A percentile compares a stretch with the other conserved stretches of the same genome.
Conservation (phyloP, 495 filamentous ascomycete genomes). For the Penicillium odoratum region DNA sequence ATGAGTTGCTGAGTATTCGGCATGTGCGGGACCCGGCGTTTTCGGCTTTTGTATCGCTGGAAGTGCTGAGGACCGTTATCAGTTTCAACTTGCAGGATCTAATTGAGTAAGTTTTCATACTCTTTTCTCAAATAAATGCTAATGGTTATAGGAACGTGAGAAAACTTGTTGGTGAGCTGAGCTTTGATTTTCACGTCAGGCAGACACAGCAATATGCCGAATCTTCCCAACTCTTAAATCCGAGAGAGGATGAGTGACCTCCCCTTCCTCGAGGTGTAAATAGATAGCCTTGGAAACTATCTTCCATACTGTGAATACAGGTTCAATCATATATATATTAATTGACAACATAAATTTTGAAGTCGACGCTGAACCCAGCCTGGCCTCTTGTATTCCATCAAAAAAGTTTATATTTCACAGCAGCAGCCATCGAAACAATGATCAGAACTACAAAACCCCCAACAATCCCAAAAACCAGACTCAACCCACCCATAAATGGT, state of each 20-base stretch:
- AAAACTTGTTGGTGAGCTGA: conserved; percentile 70
- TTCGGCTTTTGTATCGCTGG: conserved; percentile 69
- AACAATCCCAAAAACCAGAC: conserved; percentile 77
- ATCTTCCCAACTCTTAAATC: conserved; percentile 14
- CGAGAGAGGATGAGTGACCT: neutral
- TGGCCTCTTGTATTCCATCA: neutral
- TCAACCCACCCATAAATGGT: conserved; percentile 39
- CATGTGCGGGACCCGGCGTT: conserved; percentile 72
- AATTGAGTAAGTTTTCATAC: conserved; percentile 37
- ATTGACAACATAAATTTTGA: too few relatives aligned
- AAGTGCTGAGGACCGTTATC: conserved; percentile 67
- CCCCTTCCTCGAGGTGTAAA: neutral
- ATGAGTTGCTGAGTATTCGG: conserved; percentile 57
- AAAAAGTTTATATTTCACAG: conserved; percentile 24
- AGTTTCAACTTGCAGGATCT: conserved; percentile 62
- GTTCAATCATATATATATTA: too few relatives aligned
- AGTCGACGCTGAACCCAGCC: too few relatives aligned
- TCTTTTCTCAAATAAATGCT: neutral
- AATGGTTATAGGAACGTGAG: conserved; percentile 49
- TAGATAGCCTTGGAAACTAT: neutral
- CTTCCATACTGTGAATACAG: neutral
- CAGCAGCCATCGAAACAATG: conserved; percentile 43
- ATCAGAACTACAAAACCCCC: conserved; percentile 62
- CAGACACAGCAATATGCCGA: conserved; percentile 18
- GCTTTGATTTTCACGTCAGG: conserved; percentile 59